Conservation (phyloP, 371 early-diverging fungal species). For the Mucor velutinosus region DNA sequence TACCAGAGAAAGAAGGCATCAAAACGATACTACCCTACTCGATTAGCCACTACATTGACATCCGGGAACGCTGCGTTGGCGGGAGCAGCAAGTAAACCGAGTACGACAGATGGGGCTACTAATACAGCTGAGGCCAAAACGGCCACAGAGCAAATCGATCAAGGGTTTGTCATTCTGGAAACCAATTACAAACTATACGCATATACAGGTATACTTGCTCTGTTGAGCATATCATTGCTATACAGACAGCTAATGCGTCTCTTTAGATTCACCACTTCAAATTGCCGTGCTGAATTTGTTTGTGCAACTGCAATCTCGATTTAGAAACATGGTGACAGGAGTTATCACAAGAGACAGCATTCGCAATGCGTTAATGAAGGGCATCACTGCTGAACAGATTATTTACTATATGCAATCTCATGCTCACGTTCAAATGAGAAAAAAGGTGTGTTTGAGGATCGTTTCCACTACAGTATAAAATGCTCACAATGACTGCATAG, state of each 20-base stretch:
- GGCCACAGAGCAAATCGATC: conserved; percentile 54
- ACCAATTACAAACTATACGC: conserved; percentile 96
- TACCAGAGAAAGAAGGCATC: conserved; percentile 85
- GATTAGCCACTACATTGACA: conserved; percentile 89
- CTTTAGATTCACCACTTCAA: conserved; percentile 88
- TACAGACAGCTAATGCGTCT: background rate
- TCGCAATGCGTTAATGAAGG: conserved; percentile 84
- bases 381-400: conserved; percentile 98
- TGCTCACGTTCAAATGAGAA: conserved; percentile 93
- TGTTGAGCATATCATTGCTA: too few species aligned
- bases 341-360: conserved; percentile 93
- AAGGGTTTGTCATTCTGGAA: conserved; percentile 85
- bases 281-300: conserved; percentile 97
- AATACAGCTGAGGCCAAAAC: conserved; percentile 27
- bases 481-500: conserved; percentile 18
- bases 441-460: conserved; percentile 45
- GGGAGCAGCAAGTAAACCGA: conserved; percentile 18
- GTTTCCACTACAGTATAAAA: background rate
- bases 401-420: conserved; percentile 86
- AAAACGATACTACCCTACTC: conserved; percentile 87
- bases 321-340: conserved; percentile 96
- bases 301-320: conserved; percentile 80
- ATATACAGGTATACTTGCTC: conserved; percentile 73
- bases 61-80: conserved; percentile 69
- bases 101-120: conserved; percentile 20